Evolutionary conservation across 805 yeast species (phyloP).

Genomic region (Hanseniaspora taiwanica): DNA sequence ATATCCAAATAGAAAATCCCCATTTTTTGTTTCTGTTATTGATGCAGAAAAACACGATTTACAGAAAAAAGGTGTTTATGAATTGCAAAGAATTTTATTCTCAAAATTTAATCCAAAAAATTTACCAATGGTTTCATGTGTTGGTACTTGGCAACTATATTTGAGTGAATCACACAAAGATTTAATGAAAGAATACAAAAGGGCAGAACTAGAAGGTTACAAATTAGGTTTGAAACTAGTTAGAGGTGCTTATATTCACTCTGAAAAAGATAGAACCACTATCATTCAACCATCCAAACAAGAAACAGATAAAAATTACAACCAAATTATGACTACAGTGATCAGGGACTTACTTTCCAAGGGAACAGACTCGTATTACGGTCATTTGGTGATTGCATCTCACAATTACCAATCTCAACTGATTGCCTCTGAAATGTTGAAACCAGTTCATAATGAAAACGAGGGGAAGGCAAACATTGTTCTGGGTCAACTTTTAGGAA

Average conservation of each 20-base stretch:
- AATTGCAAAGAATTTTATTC: slow-evolving; percentile 72
- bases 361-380: slow-evolving; percentile 37
- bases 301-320: slow-evolving; percentile 69
- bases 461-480: slow-evolving; percentile 46
- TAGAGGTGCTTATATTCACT: slow-evolving; percentile 90
- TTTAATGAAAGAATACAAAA: slow-evolving; percentile 45
- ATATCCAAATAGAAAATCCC: slow-evolving; percentile 55
- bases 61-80: slow-evolving; percentile 77
- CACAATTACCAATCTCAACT: slow-evolving; percentile 75
- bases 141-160: slow-evolving; percentile 91
- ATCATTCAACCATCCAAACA: slow-evolving; percentile 66
- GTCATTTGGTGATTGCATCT: slow-evolving; percentile 81
- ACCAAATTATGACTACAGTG: slow-evolving; percentile 51
- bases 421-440: slow-evolving; percentile 48
- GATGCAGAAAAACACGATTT: slow-evolving; percentile 87
- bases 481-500: slow-evolving; percentile 83
- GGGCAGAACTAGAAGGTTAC: slow-evolving; percentile 48
- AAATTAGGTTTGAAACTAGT: slow-evolving; percentile 80
- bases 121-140: slow-evolving; percentile 46
- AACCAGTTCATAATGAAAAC: slow-evolving; percentile 5
- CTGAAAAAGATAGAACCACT: slow-evolving; percentile 56
- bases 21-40: slow-evolving; percentile 63
- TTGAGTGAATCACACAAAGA: slow-evolving; percentile 55
- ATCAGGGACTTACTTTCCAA: slow-evolving; percentile 41
- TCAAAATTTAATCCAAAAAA: slow-evolving; percentile 51